Evolutionary conservation across 148 eudicot species (phyloP).

Genomic region (Silene uniflora): DNA sequence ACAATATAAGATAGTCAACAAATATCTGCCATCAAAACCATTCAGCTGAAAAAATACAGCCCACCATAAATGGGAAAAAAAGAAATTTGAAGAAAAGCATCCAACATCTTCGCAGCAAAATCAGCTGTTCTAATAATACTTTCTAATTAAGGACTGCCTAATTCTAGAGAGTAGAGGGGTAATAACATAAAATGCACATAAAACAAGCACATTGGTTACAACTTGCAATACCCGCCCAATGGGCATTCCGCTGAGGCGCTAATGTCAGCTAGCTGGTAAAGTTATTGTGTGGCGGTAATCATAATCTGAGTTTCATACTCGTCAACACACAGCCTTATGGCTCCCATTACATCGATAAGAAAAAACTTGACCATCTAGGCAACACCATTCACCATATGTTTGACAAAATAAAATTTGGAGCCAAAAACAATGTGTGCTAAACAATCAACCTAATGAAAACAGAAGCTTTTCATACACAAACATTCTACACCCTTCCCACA

Average conservation of each 20-base stretch:
- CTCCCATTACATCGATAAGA: too few relatives aligned
- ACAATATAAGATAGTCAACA: not conserved
- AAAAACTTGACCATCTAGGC: not conserved
- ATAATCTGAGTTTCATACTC: too few relatives aligned
- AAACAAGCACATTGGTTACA: not conserved
- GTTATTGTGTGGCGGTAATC: too few relatives aligned
- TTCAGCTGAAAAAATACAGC: not conserved
- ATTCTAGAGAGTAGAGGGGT: not conserved
- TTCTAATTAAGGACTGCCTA: not conserved
- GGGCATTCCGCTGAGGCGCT: not conserved
- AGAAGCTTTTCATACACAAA: slow-evolving; percentile 1
- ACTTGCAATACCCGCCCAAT: not conserved
- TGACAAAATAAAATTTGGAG: not conserved
- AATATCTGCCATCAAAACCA: not conserved
- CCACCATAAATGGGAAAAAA: not conserved
- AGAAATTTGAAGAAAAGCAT: not conserved
- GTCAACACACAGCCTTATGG: too few relatives aligned
- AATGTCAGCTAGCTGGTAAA: too few relatives aligned
- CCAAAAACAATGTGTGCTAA: not conserved
- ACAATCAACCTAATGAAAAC: not conserved
- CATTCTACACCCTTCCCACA: not conserved
- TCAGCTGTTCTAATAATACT: not conserved
- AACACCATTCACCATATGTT: not conserved
- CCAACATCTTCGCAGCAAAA: not conserved
- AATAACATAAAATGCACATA: not conserved